phyloP scores from a whole-genome alignment of 176 grass and related monocot genomes.

The Melocanna baccifera region DNA sequence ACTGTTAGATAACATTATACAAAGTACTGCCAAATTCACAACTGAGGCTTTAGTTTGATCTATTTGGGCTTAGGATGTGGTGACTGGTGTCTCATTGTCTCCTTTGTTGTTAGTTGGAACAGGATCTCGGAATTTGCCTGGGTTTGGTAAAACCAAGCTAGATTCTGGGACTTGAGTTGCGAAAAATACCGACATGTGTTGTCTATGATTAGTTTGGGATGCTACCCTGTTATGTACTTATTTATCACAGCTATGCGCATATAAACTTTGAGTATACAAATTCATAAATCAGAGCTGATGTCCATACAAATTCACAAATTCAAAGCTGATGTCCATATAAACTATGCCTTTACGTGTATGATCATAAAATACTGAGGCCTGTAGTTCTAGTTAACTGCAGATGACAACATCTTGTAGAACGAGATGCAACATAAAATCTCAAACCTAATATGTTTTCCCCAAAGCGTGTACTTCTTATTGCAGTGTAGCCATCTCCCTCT shows the following conservation, averaged over 20 bases:
- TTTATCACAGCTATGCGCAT: background rate
- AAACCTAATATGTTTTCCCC: background rate
- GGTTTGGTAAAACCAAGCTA: constrained; percentile 17
- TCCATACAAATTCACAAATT: background rate
- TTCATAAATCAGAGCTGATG: background rate
- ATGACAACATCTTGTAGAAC: background rate
- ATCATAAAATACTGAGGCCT: background rate
- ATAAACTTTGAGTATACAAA: background rate
- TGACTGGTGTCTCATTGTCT: background rate
- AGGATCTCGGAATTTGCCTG: background rate
- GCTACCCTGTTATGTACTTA: background rate
- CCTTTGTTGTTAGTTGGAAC: background rate
- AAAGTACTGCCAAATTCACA: background rate
- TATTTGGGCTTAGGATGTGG: background rate
- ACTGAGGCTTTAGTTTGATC: background rate
- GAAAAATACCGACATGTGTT: background rate
- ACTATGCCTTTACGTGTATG: background rate
- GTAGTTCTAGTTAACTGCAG: background rate
- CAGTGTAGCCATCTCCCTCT: background rate
- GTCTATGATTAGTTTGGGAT: background rate
- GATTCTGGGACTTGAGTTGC: background rate
- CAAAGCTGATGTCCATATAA: constrained; percentile 2
- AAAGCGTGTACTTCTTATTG: background rate
- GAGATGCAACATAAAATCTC: background rate
- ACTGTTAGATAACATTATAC: background rate